These are phyloP conservation scores for Ceriops tagal DNA, from an alignment of 345 rosid species.

Conservation along the genomic window DNA sequence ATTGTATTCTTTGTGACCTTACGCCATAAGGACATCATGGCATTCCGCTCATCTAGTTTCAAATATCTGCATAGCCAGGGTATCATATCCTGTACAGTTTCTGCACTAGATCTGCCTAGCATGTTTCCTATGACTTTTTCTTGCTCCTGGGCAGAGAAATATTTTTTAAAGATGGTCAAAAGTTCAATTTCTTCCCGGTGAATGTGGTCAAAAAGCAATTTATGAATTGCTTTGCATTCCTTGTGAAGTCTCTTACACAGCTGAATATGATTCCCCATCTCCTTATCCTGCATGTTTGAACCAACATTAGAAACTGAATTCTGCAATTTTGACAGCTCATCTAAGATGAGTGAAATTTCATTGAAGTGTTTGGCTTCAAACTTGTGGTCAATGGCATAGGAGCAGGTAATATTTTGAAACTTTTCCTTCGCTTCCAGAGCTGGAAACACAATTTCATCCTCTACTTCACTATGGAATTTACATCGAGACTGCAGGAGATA, in stretches of 20 bases:
- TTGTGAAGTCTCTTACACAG: conserved; percentile 60
- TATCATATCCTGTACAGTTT: conserved; percentile 65
- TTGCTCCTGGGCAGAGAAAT: conserved; percentile 63
- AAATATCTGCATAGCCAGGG: conserved; percentile 70
- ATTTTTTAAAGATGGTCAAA: conserved; percentile 60
- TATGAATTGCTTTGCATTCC: conserved; percentile 56
- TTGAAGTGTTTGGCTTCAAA: conserved; percentile 47
- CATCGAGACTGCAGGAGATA: conserved; percentile 45
- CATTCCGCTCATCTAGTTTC: conserved; percentile 54
- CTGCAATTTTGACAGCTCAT: conserved; percentile 50
- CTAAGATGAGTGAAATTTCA: conserved; percentile 52
- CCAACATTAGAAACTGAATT: conserved; percentile 27
- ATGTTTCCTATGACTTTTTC: conserved; percentile 63
- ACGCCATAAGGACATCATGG: conserved; percentile 55
- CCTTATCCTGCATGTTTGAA: conserved; percentile 20
- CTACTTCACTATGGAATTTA: conserved; percentile 65
- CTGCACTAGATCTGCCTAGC: conserved; percentile 70
- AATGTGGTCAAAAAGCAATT: conserved; percentile 61
- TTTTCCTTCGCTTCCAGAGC: conserved; percentile 69
- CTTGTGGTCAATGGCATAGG: conserved; percentile 69
- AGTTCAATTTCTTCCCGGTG: conserved; percentile 69
- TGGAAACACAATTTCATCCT: conserved; percentile 86
- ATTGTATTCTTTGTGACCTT: conserved; percentile 66
- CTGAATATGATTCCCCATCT: conserved; percentile 31
- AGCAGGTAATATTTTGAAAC: conserved; percentile 51